Conservation (phyloP, 345 rosid species). For the Salix purpurea region DNA sequence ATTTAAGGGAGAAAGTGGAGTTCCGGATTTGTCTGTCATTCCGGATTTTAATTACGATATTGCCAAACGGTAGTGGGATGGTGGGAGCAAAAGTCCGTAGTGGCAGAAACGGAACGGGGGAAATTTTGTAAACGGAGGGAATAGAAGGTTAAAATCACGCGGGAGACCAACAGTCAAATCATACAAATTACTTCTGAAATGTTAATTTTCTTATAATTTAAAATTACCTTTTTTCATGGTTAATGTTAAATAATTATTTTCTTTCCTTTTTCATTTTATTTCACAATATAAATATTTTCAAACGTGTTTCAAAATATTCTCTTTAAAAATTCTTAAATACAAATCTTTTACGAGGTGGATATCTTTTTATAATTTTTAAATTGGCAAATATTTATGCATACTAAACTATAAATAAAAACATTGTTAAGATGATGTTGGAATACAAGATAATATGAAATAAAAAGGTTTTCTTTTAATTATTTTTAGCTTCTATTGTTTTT, state of each 20-base stretch:
- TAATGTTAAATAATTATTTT: neutral
- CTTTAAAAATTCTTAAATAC: too few species aligned
- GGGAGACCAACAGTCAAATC: conserved; percentile 53
- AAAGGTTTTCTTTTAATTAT: too few species aligned
- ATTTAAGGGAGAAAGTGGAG: conserved; percentile 8
- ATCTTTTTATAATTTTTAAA: too few species aligned
- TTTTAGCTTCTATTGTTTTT: too few species aligned
- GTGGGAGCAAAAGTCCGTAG: neutral
- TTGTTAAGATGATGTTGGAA: too few species aligned
- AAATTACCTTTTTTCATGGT: neutral
- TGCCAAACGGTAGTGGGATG: neutral
- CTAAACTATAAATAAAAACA: too few species aligned
- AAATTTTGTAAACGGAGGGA: conserved; percentile 14
- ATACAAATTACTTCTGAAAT: neutral
- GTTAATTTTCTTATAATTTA: neutral
- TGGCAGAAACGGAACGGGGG: conserved; percentile 53
- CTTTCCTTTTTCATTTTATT: too few species aligned
- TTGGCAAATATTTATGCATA: too few species aligned
- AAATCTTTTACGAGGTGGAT: too few species aligned
- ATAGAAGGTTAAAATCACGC: conserved; percentile 24
- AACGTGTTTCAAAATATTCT: too few species aligned
- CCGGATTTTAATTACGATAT: neutral
- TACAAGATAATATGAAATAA: too few species aligned
- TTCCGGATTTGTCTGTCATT: neutral
- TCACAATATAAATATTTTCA: too few species aligned